Conservation (phyloP, 1,139 yeast species). For the Barnettozyma hawaiiensis region DNA sequence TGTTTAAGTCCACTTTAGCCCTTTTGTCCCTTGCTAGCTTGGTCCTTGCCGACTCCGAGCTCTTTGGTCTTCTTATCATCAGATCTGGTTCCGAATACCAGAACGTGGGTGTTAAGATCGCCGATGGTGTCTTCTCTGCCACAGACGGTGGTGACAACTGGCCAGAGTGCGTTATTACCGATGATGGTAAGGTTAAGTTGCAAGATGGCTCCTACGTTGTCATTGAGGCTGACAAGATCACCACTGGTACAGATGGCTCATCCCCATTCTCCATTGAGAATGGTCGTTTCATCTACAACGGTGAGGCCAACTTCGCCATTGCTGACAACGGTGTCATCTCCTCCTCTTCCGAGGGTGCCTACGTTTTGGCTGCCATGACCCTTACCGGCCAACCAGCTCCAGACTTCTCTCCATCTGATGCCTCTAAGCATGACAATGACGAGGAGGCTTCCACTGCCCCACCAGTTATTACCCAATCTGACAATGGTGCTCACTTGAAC, state of each 20-base stretch:
- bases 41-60: slow-evolving; percentile 30
- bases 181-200: slow-evolving; percentile 28
- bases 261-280: slow-evolving; percentile 26
- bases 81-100: slow-evolving; percentile 31
- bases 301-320: slow-evolving; percentile 24
- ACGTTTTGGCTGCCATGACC: slow-evolving; percentile 13
- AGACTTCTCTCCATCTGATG: slow-evolving; percentile 22
- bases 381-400: slow-evolving; percentile 15
- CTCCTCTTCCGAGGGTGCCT: slow-evolving; percentile 1
- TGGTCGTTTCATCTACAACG: slow-evolving; percentile 26
- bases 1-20: slow-evolving; percentile 11
- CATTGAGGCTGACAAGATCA: slow-evolving; percentile 21
- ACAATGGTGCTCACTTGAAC: slow-evolving; percentile 12
- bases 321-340: slow-evolving; percentile 8
- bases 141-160: slow-evolving; percentile 14
- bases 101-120: slow-evolving; percentile 20
- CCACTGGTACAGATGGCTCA: slow-evolving; percentile 25
- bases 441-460: slow-evolving; percentile 6
- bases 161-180: slow-evolving; percentile 25
- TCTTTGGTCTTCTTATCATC: slow-evolving; percentile 30
- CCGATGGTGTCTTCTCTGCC: slow-evolving; percentile 14
- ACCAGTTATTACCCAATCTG: slow-evolving; percentile 11
- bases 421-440: background rate
- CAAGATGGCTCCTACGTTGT: slow-evolving; percentile 26
- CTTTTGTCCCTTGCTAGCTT: slow-evolving; percentile 21